Base-by-base conservation (phyloP, 2,329 filamentous ascomycete genomes). In the Hymenoscyphus scutula region DNA sequence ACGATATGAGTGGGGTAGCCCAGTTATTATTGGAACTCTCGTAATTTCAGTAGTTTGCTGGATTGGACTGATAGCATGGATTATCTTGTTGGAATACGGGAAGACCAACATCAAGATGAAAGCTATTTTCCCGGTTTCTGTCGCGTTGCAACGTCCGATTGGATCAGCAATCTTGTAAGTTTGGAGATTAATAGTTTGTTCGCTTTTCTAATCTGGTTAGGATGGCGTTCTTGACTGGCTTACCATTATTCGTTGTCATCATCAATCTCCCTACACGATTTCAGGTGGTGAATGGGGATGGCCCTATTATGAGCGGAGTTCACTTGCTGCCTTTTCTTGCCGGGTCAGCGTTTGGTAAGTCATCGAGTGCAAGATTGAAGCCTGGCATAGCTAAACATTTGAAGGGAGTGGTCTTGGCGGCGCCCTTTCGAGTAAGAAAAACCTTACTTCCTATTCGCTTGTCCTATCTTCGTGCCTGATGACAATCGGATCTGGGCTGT, bases 201-300 rank as follows among this genome's bases (percentile, higher is more conserved):
- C 1, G 6, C 19, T 41, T 13, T 45, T 34, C 25, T 54, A n/a
- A 37, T 37, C 13, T 4, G 13, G 13, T 15, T 37, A 37, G 34
- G 17, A 37, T 37, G 34, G 34, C 34, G 13, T 37, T 63, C 17
- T 38, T 63, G 25, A 25, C 57, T 13, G 61, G 61, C 15, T 60
- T 63, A 23, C 34, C 41, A 4, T 56, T 55, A 38, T 53, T 51
- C 41, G 19, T 57, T 38, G 15, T 45, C 5, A 56, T 63, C 34
- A 55, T 59, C 53, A 55, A 29, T 37, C 27, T 63, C 15, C 61
- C 61, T 15, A 27, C 38, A 5, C 57, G 61, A 11, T 17, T 53
- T 38, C 61, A 63, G 13, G 37, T 63, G 30, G 61, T 63, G 23
- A 59, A 55, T 15, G 37, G 15, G 3, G 19, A 63, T 34, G 34